A percentile compares a stretch with the other conserved stretches of the same genome.
These are phyloP conservation scores for Phytophthora fragariaefolia DNA, from an alignment of 352 stramenopile species.

Conservation along the genomic window DNA sequence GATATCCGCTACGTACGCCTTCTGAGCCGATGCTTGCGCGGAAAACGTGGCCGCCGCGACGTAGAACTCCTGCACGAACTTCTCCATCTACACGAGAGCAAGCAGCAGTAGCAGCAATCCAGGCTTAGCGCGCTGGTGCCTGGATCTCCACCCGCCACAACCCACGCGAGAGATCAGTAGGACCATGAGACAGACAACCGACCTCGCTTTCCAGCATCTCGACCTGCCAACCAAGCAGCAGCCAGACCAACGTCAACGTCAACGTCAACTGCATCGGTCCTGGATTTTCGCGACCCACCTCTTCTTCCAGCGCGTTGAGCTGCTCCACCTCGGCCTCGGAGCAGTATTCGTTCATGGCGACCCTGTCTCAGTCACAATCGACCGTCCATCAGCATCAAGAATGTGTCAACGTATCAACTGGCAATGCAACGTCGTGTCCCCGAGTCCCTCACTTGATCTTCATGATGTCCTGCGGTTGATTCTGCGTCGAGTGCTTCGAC, in stretches of 20 bases:
- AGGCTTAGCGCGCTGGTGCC: too few species aligned
- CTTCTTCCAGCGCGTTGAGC: slow-evolving; percentile 48
- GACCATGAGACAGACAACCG: background rate
- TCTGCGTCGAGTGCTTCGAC: slow-evolving; percentile 56
- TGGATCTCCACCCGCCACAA: too few species aligned
- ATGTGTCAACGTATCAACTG: slow-evolving; percentile 4
- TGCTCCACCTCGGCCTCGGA: slow-evolving; percentile 38
- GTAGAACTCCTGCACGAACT: slow-evolving; percentile 73
- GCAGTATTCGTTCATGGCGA: slow-evolving; percentile 44
- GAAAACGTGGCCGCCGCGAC: slow-evolving; percentile 57
- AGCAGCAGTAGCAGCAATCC: too few species aligned
- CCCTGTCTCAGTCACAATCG: slow-evolving; percentile 22
- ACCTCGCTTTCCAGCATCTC: slow-evolving; percentile 34
- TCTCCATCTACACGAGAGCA: slow-evolving; percentile 47
- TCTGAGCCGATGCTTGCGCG: slow-evolving; percentile 47
- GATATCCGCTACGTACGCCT: slow-evolving; percentile 36
- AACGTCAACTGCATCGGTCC: background rate
- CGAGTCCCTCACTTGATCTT: slow-evolving; percentile 28
- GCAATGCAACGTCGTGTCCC: background rate
- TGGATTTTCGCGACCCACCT: slow-evolving; percentile 32
- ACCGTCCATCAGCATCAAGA: slow-evolving; percentile 7
- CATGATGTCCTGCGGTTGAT: slow-evolving; percentile 31
- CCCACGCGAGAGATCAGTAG: background rate
- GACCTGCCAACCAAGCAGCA: slow-evolving; percentile 16
- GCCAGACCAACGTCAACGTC: background rate